Evolutionary conservation across 305 asterid genomes (phyloP).

Genomic region (Petunia hybrid): DNA sequence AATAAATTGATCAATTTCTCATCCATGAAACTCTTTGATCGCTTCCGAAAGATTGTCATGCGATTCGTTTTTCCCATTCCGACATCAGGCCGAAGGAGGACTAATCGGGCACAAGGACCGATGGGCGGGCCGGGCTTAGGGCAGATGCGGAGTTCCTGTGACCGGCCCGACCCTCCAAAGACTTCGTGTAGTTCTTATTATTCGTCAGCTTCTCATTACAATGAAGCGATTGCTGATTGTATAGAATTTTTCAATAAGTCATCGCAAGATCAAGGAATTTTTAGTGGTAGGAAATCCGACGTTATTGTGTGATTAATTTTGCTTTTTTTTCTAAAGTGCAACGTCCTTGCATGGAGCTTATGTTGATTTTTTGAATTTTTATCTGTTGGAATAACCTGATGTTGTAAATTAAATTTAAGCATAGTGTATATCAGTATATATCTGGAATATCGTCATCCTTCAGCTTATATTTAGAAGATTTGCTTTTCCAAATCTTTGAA

Average conservation of each 20-base stretch:
- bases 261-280: conserved; percentile 44
- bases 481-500: background rate
- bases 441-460: background rate
- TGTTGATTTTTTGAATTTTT: background rate
- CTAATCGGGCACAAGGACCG: conserved; percentile 25
- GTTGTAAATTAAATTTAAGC: conserved; percentile 23
- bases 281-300: conserved; percentile 51
- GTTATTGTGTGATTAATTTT: conserved; percentile 41
- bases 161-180: conserved; percentile 63
- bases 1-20: conserved; percentile 32
- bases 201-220: conserved; percentile 63
- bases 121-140: conserved; percentile 2
- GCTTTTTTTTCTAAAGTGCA: background rate
- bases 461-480: background rate
- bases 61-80: conserved; percentile 54
- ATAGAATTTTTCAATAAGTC: conserved; percentile 83
- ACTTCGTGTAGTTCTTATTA: conserved; percentile 75
- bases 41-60: conserved; percentile 69
- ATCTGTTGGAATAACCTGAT: background rate
- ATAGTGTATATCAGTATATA: background rate
- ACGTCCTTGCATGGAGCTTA: conserved; percentile 22
- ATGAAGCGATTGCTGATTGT: conserved; percentile 84
- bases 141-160: conserved; percentile 57
- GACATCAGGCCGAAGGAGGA: conserved; percentile 31
- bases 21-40: conserved; percentile 60